Percentiles rank a stretch among this genome's conserved stretches.
Evolutionary conservation across 257 asterid genomes (phyloP).

Genomic region (Primulina tabacum): DNA sequence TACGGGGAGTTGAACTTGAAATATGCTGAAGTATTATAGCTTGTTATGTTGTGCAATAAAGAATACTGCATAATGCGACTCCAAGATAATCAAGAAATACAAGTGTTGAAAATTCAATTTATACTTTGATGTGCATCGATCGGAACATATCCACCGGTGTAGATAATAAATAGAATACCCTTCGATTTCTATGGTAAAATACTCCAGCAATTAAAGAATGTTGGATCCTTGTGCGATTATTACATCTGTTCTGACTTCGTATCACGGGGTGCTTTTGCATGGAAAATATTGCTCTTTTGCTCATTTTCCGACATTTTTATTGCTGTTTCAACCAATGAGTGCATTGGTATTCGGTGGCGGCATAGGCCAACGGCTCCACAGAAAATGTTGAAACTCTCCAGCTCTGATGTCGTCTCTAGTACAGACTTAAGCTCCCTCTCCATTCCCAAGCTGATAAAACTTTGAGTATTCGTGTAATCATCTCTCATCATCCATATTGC

Average conservation of each 20-base stretch:
- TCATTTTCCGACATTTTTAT: conserved; percentile 45
- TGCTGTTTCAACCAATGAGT: conserved; percentile 60
- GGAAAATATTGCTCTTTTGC: conserved; percentile 5
- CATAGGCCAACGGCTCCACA: conserved; percentile 80
- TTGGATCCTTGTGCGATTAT: conserved; percentile 1
- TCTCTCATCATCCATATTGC: conserved; percentile 89
- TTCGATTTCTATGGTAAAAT: conserved; percentile 2
- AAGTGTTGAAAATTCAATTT: background rate
- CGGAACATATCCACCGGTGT: background rate
- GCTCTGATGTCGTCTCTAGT: conserved; percentile 73
- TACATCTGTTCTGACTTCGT: background rate
- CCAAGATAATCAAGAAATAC: background rate
- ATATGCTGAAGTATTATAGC: background rate
- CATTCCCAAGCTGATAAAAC: conserved; percentile 52
- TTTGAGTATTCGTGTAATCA: conserved; percentile 30
- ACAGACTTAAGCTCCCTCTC: conserved; percentile 58
- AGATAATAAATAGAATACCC: conserved; percentile 1
- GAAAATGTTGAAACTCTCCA: conserved; percentile 82
- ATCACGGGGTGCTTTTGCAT: background rate
- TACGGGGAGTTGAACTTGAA: background rate
- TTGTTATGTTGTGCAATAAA: background rate
- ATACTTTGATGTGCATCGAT: conserved; percentile 23
- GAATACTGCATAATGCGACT: background rate
- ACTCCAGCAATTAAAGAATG: conserved; percentile 28
- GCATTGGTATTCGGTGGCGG: conserved; percentile 54